A percentile compares a stretch with the other conserved stretches of the same genome.
Conservation (phyloP, 768 basidiomycete species). For the Boletus coccyginus region DNA sequence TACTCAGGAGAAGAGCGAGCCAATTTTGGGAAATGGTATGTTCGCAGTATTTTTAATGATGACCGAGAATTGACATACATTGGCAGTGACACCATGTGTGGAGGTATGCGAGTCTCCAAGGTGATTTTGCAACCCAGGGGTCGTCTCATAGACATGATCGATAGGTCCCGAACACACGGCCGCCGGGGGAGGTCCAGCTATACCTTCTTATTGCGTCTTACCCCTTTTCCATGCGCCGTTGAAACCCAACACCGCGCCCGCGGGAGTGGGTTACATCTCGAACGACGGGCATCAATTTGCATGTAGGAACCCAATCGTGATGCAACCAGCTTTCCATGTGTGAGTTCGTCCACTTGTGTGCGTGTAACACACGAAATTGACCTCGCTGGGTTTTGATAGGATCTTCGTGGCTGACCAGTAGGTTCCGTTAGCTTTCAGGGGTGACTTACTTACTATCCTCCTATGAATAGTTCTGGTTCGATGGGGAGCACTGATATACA, state of each 20-base stretch:
- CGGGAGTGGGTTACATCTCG: slow-evolving; percentile 47
- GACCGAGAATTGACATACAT: background rate
- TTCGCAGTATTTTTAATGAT: background rate
- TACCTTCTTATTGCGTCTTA: slow-evolving; percentile 53
- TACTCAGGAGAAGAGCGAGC: slow-evolving; percentile 57
- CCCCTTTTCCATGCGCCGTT: slow-evolving; percentile 50
- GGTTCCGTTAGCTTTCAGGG: background rate
- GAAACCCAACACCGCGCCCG: slow-evolving; percentile 25
- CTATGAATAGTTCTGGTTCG: slow-evolving; percentile 44
- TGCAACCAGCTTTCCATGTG: slow-evolving; percentile 61
- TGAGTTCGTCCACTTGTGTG: slow-evolving; percentile 28
- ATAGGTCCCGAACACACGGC: slow-evolving; percentile 51
- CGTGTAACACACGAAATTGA: background rate
- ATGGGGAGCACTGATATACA: slow-evolving; percentile 42
- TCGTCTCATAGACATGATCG: background rate
- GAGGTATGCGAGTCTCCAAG: slow-evolving; percentile 32
- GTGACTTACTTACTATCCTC: background rate
- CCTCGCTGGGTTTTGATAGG: slow-evolving; percentile 21
- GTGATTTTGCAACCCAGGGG: background rate
- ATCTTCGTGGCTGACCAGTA: slow-evolving; percentile 57
- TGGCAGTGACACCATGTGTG: slow-evolving; percentile 49
- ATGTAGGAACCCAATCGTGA: slow-evolving; percentile 51
- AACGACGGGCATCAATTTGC: slow-evolving; percentile 53
- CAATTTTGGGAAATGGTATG: slow-evolving; percentile 54
- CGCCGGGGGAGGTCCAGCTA: slow-evolving; percentile 35